Evolutionary conservation across 2,329 filamentous ascomycete species (phyloP).

Genomic region (Fusarium torulosum): DNA sequence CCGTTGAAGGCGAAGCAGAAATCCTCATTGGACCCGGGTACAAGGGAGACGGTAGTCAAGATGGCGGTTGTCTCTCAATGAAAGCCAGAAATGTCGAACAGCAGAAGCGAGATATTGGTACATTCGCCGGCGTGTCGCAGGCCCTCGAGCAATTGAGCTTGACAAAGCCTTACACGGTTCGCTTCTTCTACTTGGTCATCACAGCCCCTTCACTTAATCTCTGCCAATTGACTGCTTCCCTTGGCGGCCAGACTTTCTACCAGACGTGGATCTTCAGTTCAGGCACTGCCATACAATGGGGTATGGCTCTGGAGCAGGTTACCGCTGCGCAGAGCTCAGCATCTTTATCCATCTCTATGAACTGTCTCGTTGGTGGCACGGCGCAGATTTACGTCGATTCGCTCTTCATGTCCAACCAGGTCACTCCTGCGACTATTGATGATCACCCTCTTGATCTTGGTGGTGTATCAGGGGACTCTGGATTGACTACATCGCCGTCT

Average conservation of each 20-base stretch:
- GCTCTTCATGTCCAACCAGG: slow-evolving; percentile 36
- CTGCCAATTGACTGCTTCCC: slow-evolving; percentile 27
- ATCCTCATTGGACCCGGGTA: slow-evolving; percentile 14
- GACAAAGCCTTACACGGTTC: slow-evolving; percentile 24
- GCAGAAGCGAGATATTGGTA: slow-evolving; percentile 7
- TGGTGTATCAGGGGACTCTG: not conserved
- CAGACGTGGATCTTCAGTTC: slow-evolving; percentile 7
- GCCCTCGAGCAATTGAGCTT: slow-evolving; percentile 11
- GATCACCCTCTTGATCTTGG: slow-evolving; percentile 26
- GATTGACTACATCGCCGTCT: not conserved
- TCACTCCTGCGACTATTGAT: slow-evolving; percentile 30
- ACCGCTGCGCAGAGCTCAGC: not conserved
- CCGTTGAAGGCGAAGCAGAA: not conserved
- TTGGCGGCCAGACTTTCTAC: slow-evolving; percentile 16
- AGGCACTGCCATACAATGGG: not conserved
- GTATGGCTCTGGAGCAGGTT: slow-evolving; percentile 5
- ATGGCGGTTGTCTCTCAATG: slow-evolving; percentile 10
- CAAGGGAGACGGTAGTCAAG: slow-evolving; percentile 5
- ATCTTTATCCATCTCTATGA: slow-evolving; percentile 12
- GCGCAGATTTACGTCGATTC: slow-evolving; percentile 33
- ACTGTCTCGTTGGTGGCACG: slow-evolving; percentile 5
- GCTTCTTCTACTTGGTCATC: slow-evolving; percentile 24
- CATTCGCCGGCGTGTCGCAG: slow-evolving; percentile 9
- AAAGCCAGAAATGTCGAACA: not conserved
- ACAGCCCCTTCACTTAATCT: not conserved